Evolutionary conservation across 2,329 filamentous ascomycete genomes (phyloP).

Genomic region (Lasiodiplodia sp.): DNA sequence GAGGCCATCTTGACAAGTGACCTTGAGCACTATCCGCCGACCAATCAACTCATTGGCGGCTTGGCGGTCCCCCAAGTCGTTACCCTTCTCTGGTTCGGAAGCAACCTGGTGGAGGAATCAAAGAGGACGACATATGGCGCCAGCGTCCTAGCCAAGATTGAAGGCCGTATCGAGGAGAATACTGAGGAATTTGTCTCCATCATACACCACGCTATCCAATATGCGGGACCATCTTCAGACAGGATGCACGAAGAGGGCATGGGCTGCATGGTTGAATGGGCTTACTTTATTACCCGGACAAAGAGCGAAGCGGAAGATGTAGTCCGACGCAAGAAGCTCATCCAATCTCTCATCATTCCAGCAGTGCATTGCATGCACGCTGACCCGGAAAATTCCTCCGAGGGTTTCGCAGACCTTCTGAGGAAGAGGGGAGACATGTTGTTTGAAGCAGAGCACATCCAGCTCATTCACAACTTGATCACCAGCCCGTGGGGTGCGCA

Average conservation of each 20-base stretch:
- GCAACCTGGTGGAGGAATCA: constrained; percentile 70
- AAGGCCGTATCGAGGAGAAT: constrained; percentile 20
- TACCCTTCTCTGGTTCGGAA: constrained; percentile 70
- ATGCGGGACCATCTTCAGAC: not conserved
- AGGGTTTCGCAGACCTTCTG: constrained; percentile 70
- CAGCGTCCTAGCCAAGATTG: constrained; percentile 6
- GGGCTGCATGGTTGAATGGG: constrained; percentile 28
- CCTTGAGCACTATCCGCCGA: constrained; percentile 53
- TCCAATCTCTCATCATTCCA: constrained; percentile 28
- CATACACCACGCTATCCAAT: constrained; percentile 11
- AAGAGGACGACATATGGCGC: constrained; percentile 21
- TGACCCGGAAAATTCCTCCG: constrained; percentile 60
- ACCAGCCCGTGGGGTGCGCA: constrained; percentile 65
- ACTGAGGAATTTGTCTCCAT: constrained; percentile 21
- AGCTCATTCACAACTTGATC: constrained; percentile 57
- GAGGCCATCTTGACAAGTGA: constrained; percentile 57
- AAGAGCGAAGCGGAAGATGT: constrained; percentile 8
- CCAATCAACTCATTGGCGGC: constrained; percentile 54
- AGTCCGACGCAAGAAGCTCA: constrained; percentile 16
- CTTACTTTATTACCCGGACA: constrained; percentile 27
- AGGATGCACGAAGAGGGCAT: constrained; percentile 26
- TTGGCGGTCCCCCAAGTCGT: constrained; percentile 61
- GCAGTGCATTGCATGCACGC: constrained; percentile 38
- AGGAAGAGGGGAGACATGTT: constrained; percentile 69
- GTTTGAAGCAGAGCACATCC: constrained; percentile 64